A percentile compares a stretch with the other conserved stretches of the same genome.
Evolutionary conservation across 805 yeast genomes (phyloP).

Genomic region (Candida methanosorbosa): DNA sequence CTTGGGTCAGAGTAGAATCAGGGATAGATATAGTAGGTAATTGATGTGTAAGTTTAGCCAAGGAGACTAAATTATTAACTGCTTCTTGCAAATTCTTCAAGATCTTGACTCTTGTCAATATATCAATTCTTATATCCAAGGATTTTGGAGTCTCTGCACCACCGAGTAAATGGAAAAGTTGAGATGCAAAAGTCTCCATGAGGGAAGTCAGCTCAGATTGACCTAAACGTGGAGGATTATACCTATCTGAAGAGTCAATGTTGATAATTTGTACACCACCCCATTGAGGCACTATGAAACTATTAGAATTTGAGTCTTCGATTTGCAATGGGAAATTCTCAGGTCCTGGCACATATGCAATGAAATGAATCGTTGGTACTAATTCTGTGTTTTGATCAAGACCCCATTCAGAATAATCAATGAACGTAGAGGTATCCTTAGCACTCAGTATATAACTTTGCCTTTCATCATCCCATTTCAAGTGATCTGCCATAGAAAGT

Average conservation of each 20-base stretch:
- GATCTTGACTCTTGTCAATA: constrained; percentile 51
- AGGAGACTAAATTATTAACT: constrained; percentile 62
- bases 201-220: constrained; percentile 43
- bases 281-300: constrained; percentile 82
- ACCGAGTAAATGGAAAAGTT: constrained; percentile 67
- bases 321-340: constrained; percentile 41
- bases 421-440: constrained; percentile 59
- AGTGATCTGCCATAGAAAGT: constrained; percentile 20
- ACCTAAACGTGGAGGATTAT: constrained; percentile 16
- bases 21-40: constrained; percentile 83
- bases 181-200: constrained; percentile 65
- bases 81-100: constrained; percentile 53
- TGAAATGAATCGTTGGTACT: constrained; percentile 62
- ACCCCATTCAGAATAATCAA: constrained; percentile 84
- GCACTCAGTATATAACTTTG: constrained; percentile 28
- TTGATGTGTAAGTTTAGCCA: constrained; percentile 57
- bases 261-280: constrained; percentile 64
- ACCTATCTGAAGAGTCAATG: constrained; percentile 17
- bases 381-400: constrained; percentile 37
- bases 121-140: constrained; percentile 55
- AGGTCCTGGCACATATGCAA: constrained; percentile 53
- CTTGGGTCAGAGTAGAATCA: constrained; percentile 51
- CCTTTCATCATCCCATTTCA: constrained; percentile 17
- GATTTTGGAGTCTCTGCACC: constrained; percentile 50
- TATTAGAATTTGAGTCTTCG: constrained; percentile 37